Conservation (phyloP, 106 monocot species). For the Acorus calamus region DNA sequence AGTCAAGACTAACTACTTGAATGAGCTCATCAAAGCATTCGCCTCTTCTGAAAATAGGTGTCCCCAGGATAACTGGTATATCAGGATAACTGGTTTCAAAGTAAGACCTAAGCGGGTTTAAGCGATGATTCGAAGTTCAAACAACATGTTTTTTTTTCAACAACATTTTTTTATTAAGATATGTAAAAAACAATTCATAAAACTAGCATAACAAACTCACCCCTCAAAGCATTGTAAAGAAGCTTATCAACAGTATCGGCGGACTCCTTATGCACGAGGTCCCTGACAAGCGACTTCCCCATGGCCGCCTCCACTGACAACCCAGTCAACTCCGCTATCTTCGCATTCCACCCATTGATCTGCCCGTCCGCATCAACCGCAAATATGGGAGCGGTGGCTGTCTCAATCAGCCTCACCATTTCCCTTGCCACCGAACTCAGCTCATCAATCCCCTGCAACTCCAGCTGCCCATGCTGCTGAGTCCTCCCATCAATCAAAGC, state of each 20-base stretch:
- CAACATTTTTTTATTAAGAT: no score
- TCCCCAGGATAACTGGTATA: no score
- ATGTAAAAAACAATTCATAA: not conserved
- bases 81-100: no score
- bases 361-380: constrained; percentile 64
- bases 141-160: no score
- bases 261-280: constrained; percentile 76
- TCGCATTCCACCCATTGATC: constrained; percentile 95
- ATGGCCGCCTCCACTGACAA: constrained; percentile 72
- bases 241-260: constrained; percentile 54
- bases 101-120: no score
- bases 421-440: constrained; percentile 83
- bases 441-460: constrained; percentile 81
- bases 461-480: constrained; percentile 36
- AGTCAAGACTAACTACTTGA: no score
- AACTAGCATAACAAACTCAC: constrained; percentile 9
- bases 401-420: constrained; percentile 97
- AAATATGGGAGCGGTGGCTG: constrained; percentile 84
- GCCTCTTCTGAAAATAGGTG: no score
- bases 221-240: constrained; percentile 53
- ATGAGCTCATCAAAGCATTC: no score
- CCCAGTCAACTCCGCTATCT: constrained; percentile 71
- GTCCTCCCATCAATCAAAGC: constrained; percentile 20
- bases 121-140: no score
- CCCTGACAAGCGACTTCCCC: constrained; percentile 78